phyloP scores from a whole-genome alignment of 495 filamentous ascomycete species.

The Hypoxylon lienhwacheense region DNA sequence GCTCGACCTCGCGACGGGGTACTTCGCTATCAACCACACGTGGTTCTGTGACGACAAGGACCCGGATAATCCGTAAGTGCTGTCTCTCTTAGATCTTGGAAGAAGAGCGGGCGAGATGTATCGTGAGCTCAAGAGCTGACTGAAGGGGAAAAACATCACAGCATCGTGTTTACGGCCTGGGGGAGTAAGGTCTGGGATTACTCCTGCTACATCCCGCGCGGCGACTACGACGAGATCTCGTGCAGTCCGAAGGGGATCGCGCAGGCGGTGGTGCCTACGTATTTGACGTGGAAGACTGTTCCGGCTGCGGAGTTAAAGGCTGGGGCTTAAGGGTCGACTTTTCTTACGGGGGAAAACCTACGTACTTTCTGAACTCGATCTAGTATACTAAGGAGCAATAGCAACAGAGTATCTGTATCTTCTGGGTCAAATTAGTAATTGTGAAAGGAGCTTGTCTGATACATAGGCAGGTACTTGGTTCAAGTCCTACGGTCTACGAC shows the following conservation, averaged over 20 bases:
- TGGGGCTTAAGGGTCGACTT: not conserved
- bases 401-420: too few species aligned
- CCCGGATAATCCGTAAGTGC: constrained; percentile 22
- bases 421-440: not conserved
- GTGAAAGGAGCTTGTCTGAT: not conserved
- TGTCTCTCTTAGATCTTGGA: too few species aligned
- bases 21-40: constrained; percentile 28
- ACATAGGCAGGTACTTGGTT: too few species aligned
- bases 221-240: constrained; percentile 5
- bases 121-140: not conserved
- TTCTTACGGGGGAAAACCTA: too few species aligned
- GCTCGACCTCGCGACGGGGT: constrained; percentile 28
- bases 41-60: constrained; percentile 33
- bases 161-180: constrained; percentile 16
- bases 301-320: constrained; percentile 5
- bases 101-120: too few species aligned
- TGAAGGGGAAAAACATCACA: constrained; percentile 1
- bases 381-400: not conserved
- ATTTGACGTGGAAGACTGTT: constrained; percentile 16
- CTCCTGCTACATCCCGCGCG: constrained; percentile 17
- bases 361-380: not conserved
- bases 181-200: constrained; percentile 24
- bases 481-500: too few species aligned
- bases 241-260: constrained; percentile 10
- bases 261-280: constrained; percentile 16